Evolutionary conservation across 768 basidiomycete species (phyloP).

Genomic region (Lactarius evosmus): DNA sequence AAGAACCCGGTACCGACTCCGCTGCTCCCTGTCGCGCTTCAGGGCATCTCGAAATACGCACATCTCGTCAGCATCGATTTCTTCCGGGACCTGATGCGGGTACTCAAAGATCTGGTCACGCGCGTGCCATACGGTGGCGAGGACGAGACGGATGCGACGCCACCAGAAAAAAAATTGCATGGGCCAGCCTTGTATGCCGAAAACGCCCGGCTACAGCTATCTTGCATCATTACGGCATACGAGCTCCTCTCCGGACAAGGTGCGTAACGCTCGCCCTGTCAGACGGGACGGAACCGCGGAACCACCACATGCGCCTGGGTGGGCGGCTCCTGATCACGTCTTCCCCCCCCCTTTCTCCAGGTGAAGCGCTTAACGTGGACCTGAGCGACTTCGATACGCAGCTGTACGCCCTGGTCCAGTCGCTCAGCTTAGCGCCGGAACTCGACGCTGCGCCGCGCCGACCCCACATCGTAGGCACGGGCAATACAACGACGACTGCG

Average conservation of each 20-base stretch:
- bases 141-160: conserved; percentile 28
- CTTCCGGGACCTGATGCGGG: conserved; percentile 90
- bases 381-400: conserved; percentile 81
- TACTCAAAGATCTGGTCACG: conserved; percentile 72
- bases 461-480: too few relatives aligned
- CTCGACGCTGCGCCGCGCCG: conserved; percentile 50
- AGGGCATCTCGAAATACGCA: conserved; percentile 89
- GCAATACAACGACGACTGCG: background rate
- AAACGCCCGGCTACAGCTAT: conserved; percentile 56
- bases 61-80: conserved; percentile 98
- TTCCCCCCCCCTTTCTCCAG: conserved; percentile 40
- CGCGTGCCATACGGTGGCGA: conserved; percentile 43
- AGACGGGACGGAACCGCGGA: conserved; percentile 10
- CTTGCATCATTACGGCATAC: conserved; percentile 95
- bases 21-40: conserved; percentile 81
- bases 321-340: background rate
- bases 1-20: conserved; percentile 79
- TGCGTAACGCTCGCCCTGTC: conserved; percentile 32
- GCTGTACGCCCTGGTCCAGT: conserved; percentile 78
- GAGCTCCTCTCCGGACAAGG: conserved; percentile 97
- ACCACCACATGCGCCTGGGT: too few relatives aligned
- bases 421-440: conserved; percentile 62
- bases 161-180: conserved; percentile 25
- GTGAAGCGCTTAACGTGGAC: conserved; percentile 97
- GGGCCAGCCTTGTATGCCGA: conserved; percentile 33